Evolutionary conservation across 768 basidiomycete species (phyloP).

Genomic region (Hygrocybe punicea): DNA sequence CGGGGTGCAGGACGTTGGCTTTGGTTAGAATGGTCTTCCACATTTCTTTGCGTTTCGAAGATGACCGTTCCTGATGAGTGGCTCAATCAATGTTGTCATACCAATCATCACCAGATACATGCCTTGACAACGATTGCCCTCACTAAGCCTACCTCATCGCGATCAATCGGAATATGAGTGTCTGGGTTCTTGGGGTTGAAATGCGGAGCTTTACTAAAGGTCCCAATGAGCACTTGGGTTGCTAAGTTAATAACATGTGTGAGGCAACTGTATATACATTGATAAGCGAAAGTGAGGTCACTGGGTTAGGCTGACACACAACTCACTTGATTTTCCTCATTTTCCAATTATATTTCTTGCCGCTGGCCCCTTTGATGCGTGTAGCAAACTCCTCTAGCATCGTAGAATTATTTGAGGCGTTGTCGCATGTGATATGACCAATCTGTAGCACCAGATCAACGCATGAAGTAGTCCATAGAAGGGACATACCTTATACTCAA

Average conservation of each 20-base stretch:
- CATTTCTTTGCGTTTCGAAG: conserved; percentile 21
- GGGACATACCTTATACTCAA: conserved; percentile 29
- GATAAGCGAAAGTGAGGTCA: neutral
- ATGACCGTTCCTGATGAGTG: conserved; percentile 24
- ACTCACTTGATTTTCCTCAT: conserved; percentile 6
- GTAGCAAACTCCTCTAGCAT: conserved; percentile 30
- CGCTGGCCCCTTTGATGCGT: neutral
- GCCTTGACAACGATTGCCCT: neutral
- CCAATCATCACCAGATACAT: too few species aligned
- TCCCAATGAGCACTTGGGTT: conserved; percentile 28
- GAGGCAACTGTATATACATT: conserved; percentile 21
- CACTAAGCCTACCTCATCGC: conserved; percentile 21
- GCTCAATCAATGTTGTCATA: neutral
- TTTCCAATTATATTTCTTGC: neutral
- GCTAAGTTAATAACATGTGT: conserved; percentile 35
- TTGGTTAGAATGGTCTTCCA: conserved; percentile 17
- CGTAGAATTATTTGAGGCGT: conserved; percentile 36
- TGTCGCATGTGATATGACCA: conserved; percentile 38
- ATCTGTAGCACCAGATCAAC: conserved; percentile 19
- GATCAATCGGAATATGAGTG: conserved; percentile 13
- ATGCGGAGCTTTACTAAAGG: conserved; percentile 14
- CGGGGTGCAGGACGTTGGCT: neutral
- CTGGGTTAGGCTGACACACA: neutral
- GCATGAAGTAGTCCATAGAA: conserved; percentile 1
- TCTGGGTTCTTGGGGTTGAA: conserved; percentile 17